phyloP scores from a whole-genome alignment of 495 filamentous ascomycete species.

The Penicillium nucicola region DNA sequence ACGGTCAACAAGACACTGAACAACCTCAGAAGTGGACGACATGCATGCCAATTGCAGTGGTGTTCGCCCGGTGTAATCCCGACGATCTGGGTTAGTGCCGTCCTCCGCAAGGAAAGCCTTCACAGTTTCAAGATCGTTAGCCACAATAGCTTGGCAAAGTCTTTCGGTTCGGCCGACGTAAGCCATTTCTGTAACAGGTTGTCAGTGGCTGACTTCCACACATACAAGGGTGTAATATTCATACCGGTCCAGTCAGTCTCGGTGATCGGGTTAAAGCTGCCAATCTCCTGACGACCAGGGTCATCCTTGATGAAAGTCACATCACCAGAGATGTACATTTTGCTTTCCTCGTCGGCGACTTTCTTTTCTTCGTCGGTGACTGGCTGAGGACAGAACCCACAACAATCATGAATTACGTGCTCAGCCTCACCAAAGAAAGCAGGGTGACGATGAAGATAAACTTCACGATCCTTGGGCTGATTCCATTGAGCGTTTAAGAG shows the following conservation, averaged over 20 bases:
- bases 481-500: conserved; percentile 90
- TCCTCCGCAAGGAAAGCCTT: conserved; percentile 63
- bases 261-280: conserved; percentile 73
- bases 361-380: conserved; percentile 66
- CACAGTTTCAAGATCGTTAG: conserved; percentile 64
- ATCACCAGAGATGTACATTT: conserved; percentile 67
- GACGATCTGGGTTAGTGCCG: conserved; percentile 54
- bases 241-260: conserved; percentile 79
- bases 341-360: conserved; percentile 64
- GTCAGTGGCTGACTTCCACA: neutral
- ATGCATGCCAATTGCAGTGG: conserved; percentile 74
- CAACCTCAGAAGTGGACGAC: conserved; percentile 61
- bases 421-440: conserved; percentile 65
- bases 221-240: conserved; percentile 18
- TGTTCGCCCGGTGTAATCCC: conserved; percentile 78
- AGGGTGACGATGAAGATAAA: conserved; percentile 76
- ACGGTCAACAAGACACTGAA: conserved; percentile 66
- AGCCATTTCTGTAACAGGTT: conserved; percentile 45
- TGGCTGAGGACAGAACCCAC: conserved; percentile 69
- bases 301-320: conserved; percentile 74
- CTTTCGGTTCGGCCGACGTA: conserved; percentile 70
- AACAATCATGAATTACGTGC: conserved; percentile 75
- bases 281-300: conserved; percentile 70
- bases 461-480: conserved; percentile 61
- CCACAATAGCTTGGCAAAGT: conserved; percentile 74